Evolutionary conservation across 2,329 filamentous ascomycete species (phyloP).

Genomic region (Alternaria gaisen): DNA sequence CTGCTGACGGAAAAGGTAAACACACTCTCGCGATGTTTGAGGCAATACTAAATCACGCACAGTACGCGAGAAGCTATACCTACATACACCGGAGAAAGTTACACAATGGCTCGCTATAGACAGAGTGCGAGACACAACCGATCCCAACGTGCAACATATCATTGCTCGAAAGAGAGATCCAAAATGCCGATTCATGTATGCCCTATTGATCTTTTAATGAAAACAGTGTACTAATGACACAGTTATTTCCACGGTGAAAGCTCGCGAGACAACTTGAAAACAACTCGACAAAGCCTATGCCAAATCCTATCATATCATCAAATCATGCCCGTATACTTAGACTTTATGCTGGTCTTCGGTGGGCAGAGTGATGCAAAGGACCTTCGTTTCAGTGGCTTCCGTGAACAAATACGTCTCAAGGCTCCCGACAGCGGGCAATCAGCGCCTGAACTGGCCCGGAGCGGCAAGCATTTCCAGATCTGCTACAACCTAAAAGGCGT

Average conservation of each 20-base stretch:
- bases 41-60: not conserved
- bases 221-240: too few species aligned
- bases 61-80: slow-evolving; percentile 18
- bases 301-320: slow-evolving; percentile 46
- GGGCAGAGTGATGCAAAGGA: slow-evolving; percentile 40
- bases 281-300: slow-evolving; percentile 24
- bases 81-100: slow-evolving; percentile 20
- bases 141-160: slow-evolving; percentile 5
- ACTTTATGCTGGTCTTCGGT: slow-evolving; percentile 54
- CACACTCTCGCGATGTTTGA: too few species aligned
- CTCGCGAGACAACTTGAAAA: slow-evolving; percentile 26
- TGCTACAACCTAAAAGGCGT: slow-evolving; percentile 50
- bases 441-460: slow-evolving; percentile 40
- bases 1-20: slow-evolving; percentile 20
- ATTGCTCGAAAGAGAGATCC: slow-evolving; percentile 25
- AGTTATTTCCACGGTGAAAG: slow-evolving; percentile 31
- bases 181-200: slow-evolving; percentile 38
- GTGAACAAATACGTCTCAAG: slow-evolving; percentile 40
- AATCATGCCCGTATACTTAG: slow-evolving; percentile 53
- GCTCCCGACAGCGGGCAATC: slow-evolving; percentile 14
- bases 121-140: not conserved
- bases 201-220: too few species aligned
- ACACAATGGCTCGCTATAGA: slow-evolving; percentile 20
- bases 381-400: slow-evolving; percentile 51
- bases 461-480: slow-evolving; percentile 49